phyloP scores from a whole-genome alignment of 768 basidiomycete genomes.

The Hemileccinum impolitum region DNA sequence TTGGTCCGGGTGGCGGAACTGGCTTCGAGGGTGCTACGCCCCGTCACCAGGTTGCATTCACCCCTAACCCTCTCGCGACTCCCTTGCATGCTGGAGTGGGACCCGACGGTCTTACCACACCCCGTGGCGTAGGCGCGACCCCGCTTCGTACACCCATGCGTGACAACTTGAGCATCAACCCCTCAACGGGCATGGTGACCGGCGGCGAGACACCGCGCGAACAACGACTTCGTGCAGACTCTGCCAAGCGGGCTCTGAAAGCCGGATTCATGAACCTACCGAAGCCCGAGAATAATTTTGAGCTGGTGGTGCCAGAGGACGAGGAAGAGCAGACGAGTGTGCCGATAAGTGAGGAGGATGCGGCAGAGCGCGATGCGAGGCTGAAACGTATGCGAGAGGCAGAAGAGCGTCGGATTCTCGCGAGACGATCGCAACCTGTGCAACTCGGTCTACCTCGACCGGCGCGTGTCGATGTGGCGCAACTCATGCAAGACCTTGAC shows the following conservation, averaged over 20 bases:
- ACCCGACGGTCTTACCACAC: constrained; percentile 49
- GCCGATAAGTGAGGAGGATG: constrained; percentile 67
- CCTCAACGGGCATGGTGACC: constrained; percentile 51
- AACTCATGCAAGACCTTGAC: constrained; percentile 58
- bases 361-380: constrained; percentile 84
- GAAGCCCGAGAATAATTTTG: constrained; percentile 95
- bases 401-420: constrained; percentile 76
- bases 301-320: constrained; percentile 87
- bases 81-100: constrained; percentile 56
- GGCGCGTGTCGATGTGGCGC: constrained; percentile 69
- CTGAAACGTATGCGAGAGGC: constrained; percentile 64
- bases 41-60: constrained; percentile 84
- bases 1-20: constrained; percentile 68
- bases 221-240: constrained; percentile 55
- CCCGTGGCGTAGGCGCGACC: constrained; percentile 59
- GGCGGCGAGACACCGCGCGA: constrained; percentile 76
- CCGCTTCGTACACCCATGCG: constrained; percentile 94
- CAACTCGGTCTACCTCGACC: constrained; percentile 85
- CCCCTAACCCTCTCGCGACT: constrained; percentile 94
- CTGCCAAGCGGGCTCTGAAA: constrained; percentile 72
- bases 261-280: constrained; percentile 83
- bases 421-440: constrained; percentile 76
- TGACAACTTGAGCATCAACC: constrained; percentile 89
- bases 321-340: constrained; percentile 40
- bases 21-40: constrained; percentile 97